A percentile compares a stretch with the other conserved stretches of the same genome.
Evolutionary conservation across 1,284 basidiomycete genomes (phyloP).

Genomic region (Leccinum holopus): DNA sequence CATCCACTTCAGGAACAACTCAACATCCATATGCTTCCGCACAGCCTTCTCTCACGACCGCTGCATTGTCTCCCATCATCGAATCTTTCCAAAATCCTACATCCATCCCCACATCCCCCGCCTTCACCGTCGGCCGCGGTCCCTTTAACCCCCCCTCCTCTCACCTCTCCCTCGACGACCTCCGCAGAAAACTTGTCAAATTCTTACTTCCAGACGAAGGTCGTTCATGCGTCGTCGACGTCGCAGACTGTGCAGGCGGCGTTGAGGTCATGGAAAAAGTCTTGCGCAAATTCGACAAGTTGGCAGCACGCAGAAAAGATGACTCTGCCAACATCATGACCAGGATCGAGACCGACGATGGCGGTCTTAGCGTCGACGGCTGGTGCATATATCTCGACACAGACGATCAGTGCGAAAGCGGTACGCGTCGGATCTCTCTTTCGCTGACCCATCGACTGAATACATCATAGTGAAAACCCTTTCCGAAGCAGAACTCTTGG

Average conservation of each 20-base stretch:
- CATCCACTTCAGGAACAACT: slow-evolving; percentile 37
- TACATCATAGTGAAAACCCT: slow-evolving; percentile 58
- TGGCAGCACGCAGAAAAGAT: slow-evolving; percentile 48
- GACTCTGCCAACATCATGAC: slow-evolving; percentile 45
- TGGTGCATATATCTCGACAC: slow-evolving; percentile 82
- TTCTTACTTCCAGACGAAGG: slow-evolving; percentile 81
- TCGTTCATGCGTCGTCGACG: slow-evolving; percentile 75
- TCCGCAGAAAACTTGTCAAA: slow-evolving; percentile 80
- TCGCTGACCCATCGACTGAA: slow-evolving; percentile 1
- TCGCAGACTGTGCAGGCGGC: slow-evolving; percentile 74
- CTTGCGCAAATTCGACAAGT: slow-evolving; percentile 84
- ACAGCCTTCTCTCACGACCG: slow-evolving; percentile 37
- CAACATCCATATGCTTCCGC: slow-evolving; percentile 54
- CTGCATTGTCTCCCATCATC: slow-evolving; percentile 66
- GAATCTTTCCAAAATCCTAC: slow-evolving; percentile 52
- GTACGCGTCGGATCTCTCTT: slow-evolving; percentile 39
- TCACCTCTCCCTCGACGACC: slow-evolving; percentile 69
- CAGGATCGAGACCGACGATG: slow-evolving; percentile 56
- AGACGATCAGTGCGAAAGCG: slow-evolving; percentile 54
- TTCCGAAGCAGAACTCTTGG: slow-evolving; percentile 81
- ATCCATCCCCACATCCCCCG: slow-evolving; percentile 47
- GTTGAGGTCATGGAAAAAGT: slow-evolving; percentile 85
- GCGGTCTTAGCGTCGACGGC: slow-evolving; percentile 77
- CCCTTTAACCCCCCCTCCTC: slow-evolving; percentile 53
- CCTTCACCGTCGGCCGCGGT: slow-evolving; percentile 55